These are phyloP conservation scores for Sanghuangporus baumii DNA, from an alignment of 1,284 basidiomycete species.

Conservation along the genomic window DNA sequence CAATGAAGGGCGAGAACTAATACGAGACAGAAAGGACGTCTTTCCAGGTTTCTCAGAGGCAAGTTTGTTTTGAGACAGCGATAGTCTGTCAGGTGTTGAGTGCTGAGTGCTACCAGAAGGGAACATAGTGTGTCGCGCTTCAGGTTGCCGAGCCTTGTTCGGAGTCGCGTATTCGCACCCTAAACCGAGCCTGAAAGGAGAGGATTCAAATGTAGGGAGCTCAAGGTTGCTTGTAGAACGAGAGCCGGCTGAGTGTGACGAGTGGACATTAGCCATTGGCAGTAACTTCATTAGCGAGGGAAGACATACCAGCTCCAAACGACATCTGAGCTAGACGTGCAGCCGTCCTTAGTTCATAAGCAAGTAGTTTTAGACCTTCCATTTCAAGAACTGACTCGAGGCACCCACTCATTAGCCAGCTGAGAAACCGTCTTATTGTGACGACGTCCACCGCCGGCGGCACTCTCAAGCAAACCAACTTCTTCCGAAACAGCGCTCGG, in stretches of 20 bases:
- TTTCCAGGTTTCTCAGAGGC: conserved; percentile 12
- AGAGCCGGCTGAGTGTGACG: background rate
- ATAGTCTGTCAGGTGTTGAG: background rate
- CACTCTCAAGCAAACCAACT: background rate
- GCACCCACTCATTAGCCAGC: conserved; percentile 11
- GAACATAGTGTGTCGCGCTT: conserved; percentile 12
- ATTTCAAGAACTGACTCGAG: background rate
- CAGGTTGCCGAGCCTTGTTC: background rate
- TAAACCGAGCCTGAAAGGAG: background rate
- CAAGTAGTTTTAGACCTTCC: background rate
- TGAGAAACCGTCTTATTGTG: conserved; percentile 14
- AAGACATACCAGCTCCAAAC: conserved; percentile 10
- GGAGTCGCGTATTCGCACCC: conserved; percentile 5
- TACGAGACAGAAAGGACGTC: conserved; percentile 12
- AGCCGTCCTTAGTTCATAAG: conserved; percentile 6
- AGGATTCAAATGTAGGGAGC: conserved; percentile 3
- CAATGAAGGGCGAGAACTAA: conserved; percentile 16
- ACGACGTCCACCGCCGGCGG: background rate
- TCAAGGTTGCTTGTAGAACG: conserved; percentile 9
- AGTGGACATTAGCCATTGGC: background rate
- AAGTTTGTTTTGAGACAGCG: background rate
- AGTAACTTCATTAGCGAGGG: background rate
- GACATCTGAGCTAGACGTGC: conserved; percentile 7
- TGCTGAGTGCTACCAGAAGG: conserved; percentile 7
- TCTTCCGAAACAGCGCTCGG: background rate